A percentile compares a stretch with the other conserved stretches of the same genome.
Conservation (phyloP, 2,329 filamentous ascomycete genomes). For the Xylariaceae sp. region DNA sequence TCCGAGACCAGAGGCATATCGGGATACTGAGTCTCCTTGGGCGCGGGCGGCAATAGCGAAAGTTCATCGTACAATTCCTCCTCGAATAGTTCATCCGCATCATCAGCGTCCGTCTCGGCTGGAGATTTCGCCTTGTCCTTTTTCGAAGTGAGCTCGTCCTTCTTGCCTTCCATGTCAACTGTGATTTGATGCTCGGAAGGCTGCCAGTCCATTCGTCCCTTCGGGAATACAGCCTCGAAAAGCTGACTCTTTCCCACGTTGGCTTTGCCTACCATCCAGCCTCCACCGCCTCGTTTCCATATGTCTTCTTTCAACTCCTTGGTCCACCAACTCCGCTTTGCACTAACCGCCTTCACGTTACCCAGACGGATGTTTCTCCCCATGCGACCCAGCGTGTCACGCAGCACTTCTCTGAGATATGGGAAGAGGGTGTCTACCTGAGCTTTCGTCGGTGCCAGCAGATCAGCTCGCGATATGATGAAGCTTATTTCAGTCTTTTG, state of each 20-base stretch:
- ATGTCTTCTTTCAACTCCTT: constrained; percentile 80
- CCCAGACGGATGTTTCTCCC: constrained; percentile 73
- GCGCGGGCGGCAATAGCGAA: constrained; percentile 69
- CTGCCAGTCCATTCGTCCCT: constrained; percentile 50
- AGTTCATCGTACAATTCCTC: constrained; percentile 30
- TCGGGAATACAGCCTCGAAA: constrained; percentile 83
- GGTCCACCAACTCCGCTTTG: constrained; percentile 87
- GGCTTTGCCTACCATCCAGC: constrained; percentile 96
- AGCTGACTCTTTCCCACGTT: constrained; percentile 96
- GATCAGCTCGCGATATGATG: constrained; percentile 81
- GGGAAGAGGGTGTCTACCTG: constrained; percentile 85
- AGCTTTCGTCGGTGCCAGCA: constrained; percentile 76
- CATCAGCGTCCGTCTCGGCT: neutral
- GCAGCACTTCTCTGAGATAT: constrained; percentile 70
- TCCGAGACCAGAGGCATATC: constrained; percentile 81
- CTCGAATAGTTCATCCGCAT: neutral
- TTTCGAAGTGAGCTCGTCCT: neutral
- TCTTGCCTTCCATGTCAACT: constrained; percentile 29
- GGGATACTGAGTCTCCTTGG: constrained; percentile 68
- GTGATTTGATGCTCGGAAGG: constrained; percentile 36
- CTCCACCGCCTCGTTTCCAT: constrained; percentile 73
- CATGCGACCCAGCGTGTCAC: constrained; percentile 64
- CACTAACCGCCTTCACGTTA: constrained; percentile 81
- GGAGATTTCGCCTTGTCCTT: neutral
- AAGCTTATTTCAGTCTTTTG: constrained; percentile 78